Evolutionary conservation across 345 rosid genomes (phyloP).

Genomic region (Pistacia integerrima): DNA sequence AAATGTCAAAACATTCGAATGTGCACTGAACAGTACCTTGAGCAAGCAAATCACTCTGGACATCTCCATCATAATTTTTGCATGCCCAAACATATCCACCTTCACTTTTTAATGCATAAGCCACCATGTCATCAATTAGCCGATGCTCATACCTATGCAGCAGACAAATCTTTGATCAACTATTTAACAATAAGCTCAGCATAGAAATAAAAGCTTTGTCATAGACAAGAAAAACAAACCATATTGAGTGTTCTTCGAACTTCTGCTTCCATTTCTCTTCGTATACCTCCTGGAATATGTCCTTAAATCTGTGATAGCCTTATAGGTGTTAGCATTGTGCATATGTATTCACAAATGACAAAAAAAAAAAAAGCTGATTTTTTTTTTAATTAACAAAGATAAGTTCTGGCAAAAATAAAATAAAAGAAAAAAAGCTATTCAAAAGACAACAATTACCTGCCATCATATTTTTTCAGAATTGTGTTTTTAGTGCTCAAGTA

Average conservation of each 20-base stretch:
- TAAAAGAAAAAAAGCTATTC: conserved; percentile 7
- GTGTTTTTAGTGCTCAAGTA: conserved; percentile 98
- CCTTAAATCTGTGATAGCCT: conserved; percentile 73
- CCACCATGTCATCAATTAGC: conserved; percentile 98
- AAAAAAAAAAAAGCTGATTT: neutral
- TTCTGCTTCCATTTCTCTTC: conserved; percentile 89
- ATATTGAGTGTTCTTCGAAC: conserved; percentile 88
- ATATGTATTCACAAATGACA: conserved; percentile 2
- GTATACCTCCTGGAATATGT: conserved; percentile 93
- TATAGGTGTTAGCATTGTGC: conserved; percentile 21
- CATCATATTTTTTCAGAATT: conserved; percentile 94
- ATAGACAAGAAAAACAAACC: conserved; percentile 44
- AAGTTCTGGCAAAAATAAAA: neutral
- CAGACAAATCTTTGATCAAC: conserved; percentile 10
- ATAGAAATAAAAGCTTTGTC: conserved; percentile 1
- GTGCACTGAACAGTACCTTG: conserved; percentile 55
- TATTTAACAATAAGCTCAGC: conserved; percentile 3
- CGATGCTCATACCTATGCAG: conserved; percentile 93
- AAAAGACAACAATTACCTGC: conserved; percentile 62
- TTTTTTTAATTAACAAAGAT: neutral
- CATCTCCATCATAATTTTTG: conserved; percentile 99
- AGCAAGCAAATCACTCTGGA: conserved; percentile 97
- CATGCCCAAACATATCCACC: conserved; percentile 99
- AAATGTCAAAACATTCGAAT: neutral
- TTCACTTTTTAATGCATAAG: conserved; percentile 90